Base-by-base conservation (phyloP, 306 rosid species). In the Glycine latifolia region DNA sequence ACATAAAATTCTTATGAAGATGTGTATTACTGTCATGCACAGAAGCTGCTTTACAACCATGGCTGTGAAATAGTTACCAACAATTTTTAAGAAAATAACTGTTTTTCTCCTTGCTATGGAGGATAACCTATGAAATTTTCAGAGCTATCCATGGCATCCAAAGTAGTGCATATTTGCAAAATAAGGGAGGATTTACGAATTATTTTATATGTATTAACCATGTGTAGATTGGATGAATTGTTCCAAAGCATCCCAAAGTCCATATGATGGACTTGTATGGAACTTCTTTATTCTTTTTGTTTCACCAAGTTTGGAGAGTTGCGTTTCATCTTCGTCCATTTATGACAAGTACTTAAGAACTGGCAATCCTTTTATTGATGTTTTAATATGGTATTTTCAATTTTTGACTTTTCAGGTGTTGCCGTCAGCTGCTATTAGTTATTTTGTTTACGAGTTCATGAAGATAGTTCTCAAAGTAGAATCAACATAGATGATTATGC, bases 351-450 rank as follows among this genome's bases (percentile, higher is more conserved):
- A 72, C 16, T 78, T 43, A 2, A 60, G 48, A 47, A 76, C 72
- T 17, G 11, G 17, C 78, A 54, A 52, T 82, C 33, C 69, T 26
- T 70, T 65, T 17, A 44, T 55, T 35, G 65, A 15, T 78, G 82
- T 75, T 81, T 41, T 72, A 63, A 83, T 56, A 47, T 39, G 43
- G 17, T 65, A 52, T 60, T 67, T 67, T 79, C 37, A 43, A 84
- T 58, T 66, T 73, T 80, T 61, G 53, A 62, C 62, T 78, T 39
- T 87, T 81, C 90, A 95, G 99, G 99, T 95, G 61, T 97, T 95
- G 72, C 99, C 99, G 5, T 95, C 99, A 9, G 99, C 99, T 39
- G 85, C 99, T 65, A 92, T 91, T 79, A 93, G 99, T 85, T 95
- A 91, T 83, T 78, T 93, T 73, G 97, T 95, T 71, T 95, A 95